Base-by-base conservation (phyloP, 164 flowering plant species). In the Magnolia sinica region DNA sequence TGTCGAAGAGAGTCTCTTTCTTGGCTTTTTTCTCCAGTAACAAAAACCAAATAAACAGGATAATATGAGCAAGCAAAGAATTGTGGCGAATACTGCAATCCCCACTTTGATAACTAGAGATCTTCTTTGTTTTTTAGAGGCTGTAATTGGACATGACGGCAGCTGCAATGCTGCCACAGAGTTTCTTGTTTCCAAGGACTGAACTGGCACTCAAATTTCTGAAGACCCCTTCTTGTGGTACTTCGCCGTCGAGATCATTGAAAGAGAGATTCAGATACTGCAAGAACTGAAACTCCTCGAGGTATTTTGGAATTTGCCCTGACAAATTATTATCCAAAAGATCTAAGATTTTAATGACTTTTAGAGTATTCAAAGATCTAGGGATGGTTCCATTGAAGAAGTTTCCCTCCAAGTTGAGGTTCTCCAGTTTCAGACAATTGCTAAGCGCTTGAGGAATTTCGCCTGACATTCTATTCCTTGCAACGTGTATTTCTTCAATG, bases 351-450 rank as follows among this genome's bases (percentile, higher is more conserved):
- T 92, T 37, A 84, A 84, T 76, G 91, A 92, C 74, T 76, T 84
- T 4, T 79, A 79, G 86, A 93, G 68, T 7, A 83, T 73, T 0
- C 85, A 95, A n/a, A 1, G 95, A 84, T 78, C 37, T 79, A 1
- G 98, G 98, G 18, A 95, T 87, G 10, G 74, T 63, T 29, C 98
- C 97, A 4, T 85, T 81, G 23, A 95, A 90, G 76, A 73, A 80
- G 80, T 92, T 93, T 8, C 88, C 93, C 85, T 85, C 74, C 61
- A 95, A 77, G 61, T 88, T 93, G 68, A 95, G 77, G 63, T 91
- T 90, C 14, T 50, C 76, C 19, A 93, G 90, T 72, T 89, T 85
- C 73, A 79, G 81, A 84, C 90, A n/a, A 11, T 80, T 88, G 14
- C 94, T 90, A 16, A 95, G 82, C 71, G 76, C 74, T 18, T 55